Evolutionary conservation across 176 grass and related monocot genomes (phyloP).

Genomic region (bread wheat (Triticum aestivum)): DNA sequence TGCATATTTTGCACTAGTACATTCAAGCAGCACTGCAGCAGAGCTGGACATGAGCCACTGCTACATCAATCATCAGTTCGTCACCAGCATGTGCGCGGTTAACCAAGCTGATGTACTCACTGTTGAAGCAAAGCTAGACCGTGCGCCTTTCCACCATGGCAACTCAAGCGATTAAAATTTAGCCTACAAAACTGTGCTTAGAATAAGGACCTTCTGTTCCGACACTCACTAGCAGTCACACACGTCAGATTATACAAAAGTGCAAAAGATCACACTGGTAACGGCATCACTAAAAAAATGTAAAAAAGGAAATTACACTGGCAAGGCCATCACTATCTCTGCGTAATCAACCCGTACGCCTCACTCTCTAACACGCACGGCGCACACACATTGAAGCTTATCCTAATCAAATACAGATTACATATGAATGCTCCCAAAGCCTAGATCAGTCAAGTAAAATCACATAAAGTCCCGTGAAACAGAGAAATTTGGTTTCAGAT

Average conservation of each 20-base stretch:
- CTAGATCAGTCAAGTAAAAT: neutral
- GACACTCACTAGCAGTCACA: constrained; percentile 18
- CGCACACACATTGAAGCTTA: neutral
- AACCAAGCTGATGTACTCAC: constrained; percentile 15
- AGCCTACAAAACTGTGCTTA: neutral
- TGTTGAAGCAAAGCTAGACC: constrained; percentile 23
- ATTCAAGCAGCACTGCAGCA: too few species aligned
- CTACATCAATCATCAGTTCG: neutral
- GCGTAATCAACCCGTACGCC: neutral
- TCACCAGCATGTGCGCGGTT: neutral
- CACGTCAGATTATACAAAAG: constrained; percentile 32
- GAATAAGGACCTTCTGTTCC: constrained; percentile 25
- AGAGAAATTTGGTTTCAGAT: constrained; percentile 12
- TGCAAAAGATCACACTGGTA: neutral
- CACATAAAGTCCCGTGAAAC: neutral
- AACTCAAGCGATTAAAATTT: constrained; percentile 41
- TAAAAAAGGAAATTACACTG: neutral
- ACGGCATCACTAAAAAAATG: neutral
- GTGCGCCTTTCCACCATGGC: constrained; percentile 22
- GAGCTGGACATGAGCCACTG: neutral
- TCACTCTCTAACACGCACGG: neutral
- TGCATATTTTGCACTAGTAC: neutral
- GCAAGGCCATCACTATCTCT: constrained; percentile 28
- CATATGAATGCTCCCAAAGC: neutral
- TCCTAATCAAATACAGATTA: neutral